phyloP scores from a whole-genome alignment of 2,329 filamentous ascomycete species.

The Fusarium drepaniforme region DNA sequence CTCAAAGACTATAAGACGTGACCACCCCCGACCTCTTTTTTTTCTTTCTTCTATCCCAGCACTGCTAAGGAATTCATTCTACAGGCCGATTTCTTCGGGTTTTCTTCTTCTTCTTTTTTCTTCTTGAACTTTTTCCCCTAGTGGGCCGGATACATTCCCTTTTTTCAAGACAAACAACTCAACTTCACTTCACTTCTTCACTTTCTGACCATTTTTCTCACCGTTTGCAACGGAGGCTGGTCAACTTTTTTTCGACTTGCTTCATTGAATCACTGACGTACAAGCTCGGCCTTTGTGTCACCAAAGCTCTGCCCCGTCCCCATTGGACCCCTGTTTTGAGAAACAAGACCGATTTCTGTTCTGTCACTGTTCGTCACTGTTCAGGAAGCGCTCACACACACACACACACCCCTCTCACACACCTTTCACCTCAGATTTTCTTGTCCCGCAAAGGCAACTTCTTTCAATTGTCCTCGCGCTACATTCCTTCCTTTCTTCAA shows the following conservation, averaged over 20 bases:
- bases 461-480: conserved; percentile 24
- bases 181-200: conserved; percentile 4
- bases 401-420: not conserved
- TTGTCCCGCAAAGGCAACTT: conserved; percentile 13
- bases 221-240: conserved; percentile 36
- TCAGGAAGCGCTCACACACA: not conserved
- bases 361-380: conserved; percentile 31
- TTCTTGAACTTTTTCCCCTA: conserved; percentile 31
- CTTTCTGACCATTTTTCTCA: conserved; percentile 2
- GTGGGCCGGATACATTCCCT: conserved; percentile 40
- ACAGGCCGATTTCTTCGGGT: conserved; percentile 24
- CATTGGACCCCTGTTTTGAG: conserved; percentile 31
- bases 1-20: conserved; percentile 33
- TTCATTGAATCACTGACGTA: conserved; percentile 24
- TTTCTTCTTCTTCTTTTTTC: conserved; percentile 22
- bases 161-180: conserved; percentile 17
- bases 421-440: conserved; percentile 12
- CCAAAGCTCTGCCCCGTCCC: conserved; percentile 26
- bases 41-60: conserved; percentile 27
- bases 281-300: conserved; percentile 26
- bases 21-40: conserved; percentile 27
- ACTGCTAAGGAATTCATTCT: conserved; percentile 42
- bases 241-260: conserved; percentile 9
- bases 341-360: conserved; percentile 36
- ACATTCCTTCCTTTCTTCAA: conserved; percentile 32